Evolutionary conservation across 805 yeast species (phyloP), one percentile per base, ranked within the genome.

Genomic region (Saturnispora zaruensis): DNA sequence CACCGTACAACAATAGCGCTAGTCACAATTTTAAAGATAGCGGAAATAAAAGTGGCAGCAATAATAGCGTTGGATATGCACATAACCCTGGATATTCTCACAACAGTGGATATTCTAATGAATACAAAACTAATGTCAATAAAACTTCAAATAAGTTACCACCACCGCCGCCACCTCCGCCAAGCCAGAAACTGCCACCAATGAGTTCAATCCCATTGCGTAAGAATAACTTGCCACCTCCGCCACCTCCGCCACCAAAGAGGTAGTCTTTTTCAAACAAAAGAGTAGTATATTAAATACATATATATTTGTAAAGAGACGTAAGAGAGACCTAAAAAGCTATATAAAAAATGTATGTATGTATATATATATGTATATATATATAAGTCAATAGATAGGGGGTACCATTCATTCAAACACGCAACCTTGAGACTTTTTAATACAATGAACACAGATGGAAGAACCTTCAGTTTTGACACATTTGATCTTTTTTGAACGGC

Each of bases 391-490:
- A 43, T 24, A 32, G 11, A 20, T 60, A 44, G 66, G 59, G 57
- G 59, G 57, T 84, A 91, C 62, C 82, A 85, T 68, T 70, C 74
- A 80, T 69, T 70, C 74, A 80, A 79, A 5, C 82, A 79, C 48
- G 52, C 69, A 66, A 23, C 56, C 55, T 33, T 65, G 45, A 20
- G 59, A 57, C 33, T 63, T 66, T 37, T 61, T 64, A 3, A 60
- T 52, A 51, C 69, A 66, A 45, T 61, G 59, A 28, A 59, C 52
- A 48, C 69, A 66, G 26, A 25, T 33, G 5, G 51, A 42, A 3
- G 51, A 50, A 5, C 56, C 61, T 34, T 61, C 65, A 24, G 58
- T 51, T 53, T 62, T 66, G 33, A 63, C 59, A 51, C 70, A 66
- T 51, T 64, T 66, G 28, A 66, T 64, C 49, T 66, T 66, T 54